phyloP scores from a whole-genome alignment of 1,284 basidiomycete genomes.

The Fistulinella cinereoalba region DNA sequence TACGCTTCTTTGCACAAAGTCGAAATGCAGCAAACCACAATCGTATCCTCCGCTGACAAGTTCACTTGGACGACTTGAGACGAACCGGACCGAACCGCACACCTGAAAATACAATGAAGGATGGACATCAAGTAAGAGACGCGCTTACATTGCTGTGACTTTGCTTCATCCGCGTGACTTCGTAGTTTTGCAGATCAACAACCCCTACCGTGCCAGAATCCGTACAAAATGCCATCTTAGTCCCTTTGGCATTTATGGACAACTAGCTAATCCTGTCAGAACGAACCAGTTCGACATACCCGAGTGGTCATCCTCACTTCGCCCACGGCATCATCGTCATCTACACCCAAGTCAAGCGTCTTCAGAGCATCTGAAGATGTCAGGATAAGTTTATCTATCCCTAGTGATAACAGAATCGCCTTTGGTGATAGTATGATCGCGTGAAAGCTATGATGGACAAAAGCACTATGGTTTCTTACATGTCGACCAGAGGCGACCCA shows the following conservation, averaged over 20 bases:
- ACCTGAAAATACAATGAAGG: conserved; percentile 46
- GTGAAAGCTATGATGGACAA: conserved; percentile 14
- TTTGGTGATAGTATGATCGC: conserved; percentile 24
- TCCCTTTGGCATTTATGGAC: conserved; percentile 51
- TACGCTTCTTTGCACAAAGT: conserved; percentile 53
- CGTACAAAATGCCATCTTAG: conserved; percentile 61
- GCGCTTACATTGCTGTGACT: conserved; percentile 59
- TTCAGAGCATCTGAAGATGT: conserved; percentile 46
- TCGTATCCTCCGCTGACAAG: conserved; percentile 78
- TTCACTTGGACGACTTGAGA: conserved; percentile 66
- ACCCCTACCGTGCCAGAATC: conserved; percentile 68
- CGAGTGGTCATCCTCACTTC: conserved; percentile 48
- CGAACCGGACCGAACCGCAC: conserved; percentile 63
- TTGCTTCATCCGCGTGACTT: conserved; percentile 53
- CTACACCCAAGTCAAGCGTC: conserved; percentile 44
- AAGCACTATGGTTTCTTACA: conserved; percentile 36
- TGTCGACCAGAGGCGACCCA: conserved; percentile 62
- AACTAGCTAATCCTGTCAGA: conserved; percentile 49
- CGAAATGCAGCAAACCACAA: conserved; percentile 62
- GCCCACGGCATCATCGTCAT: conserved; percentile 61
- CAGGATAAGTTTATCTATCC: conserved; percentile 47
- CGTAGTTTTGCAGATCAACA: conserved; percentile 51
- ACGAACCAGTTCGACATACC: conserved; percentile 20
- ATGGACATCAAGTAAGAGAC: neutral
- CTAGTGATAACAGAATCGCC: conserved; percentile 43